Evolutionary conservation across 208 protist genomes (phyloP), one percentile per base, ranked within the genome.

Genomic region (Angomonas ambiguus): DNA sequence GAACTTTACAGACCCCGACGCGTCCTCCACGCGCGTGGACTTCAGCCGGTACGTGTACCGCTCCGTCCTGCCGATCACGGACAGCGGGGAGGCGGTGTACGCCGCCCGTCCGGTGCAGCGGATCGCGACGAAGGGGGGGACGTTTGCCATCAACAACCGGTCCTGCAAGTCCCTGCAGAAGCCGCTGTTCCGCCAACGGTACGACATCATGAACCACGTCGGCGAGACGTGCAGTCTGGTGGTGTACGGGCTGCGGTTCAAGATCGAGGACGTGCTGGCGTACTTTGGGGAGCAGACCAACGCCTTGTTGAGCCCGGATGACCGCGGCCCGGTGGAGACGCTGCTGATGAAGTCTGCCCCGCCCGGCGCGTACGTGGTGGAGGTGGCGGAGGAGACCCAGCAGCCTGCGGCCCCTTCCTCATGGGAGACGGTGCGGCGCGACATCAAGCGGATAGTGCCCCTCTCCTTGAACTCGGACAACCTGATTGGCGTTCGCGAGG

Each of bases 381-480:
- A 41, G 35, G 35, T 41, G 35, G 13, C 35, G 35, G 35, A 41
- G 8, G 35, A 41, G 8, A 41, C 5, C 35, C 5, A 13, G 8
- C 8, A 13, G 35, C 35, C 35, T 18, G 8, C 35, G 35, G 35
- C 13, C 8, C 35, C 35, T 5, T 5, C 35, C 5, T 41, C 35
- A 5, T 41, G 35, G 35, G 35, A 41, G 35, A 13, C 35, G 8
- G 13, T 41, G 35, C 35, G 13, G 35, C 35, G 35, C 5, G 35
- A 41, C 13, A 41, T 41, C 35, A 41, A 13, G 13, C 35, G 5
- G 8, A 41, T 41, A 18, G 35, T 41, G 35, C 35, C 35, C 8
- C 5, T 13, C 8, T 18, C 5, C 35, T 13, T 41, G 8, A 41
- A 75, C 45, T 59, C 70, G 4, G 69, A 69, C 45, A 51, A 71